Conservation (phyloP, 495 filamentous ascomycete genomes). For the Xylaria palmicola region DNA sequence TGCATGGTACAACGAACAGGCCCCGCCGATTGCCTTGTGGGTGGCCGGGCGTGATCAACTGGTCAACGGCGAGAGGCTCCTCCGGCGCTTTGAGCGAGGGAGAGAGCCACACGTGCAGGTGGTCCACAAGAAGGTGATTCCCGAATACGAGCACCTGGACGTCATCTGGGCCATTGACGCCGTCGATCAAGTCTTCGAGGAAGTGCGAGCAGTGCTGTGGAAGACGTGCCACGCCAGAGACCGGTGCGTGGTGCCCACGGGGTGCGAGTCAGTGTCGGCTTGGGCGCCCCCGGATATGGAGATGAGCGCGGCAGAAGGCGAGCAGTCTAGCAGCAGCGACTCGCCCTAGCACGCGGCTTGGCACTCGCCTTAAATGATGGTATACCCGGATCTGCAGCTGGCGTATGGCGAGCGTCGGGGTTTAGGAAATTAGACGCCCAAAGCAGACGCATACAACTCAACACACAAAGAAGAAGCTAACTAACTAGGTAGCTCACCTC, state of each 20-base stretch:
- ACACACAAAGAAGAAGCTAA: no score
- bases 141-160: slow-evolving; percentile 93
- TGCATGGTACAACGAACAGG: slow-evolving; percentile 80
- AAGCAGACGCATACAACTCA: no score
- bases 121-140: slow-evolving; percentile 79
- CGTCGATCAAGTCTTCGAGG: slow-evolving; percentile 77
- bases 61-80: slow-evolving; percentile 76
- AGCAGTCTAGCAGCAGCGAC: slow-evolving; percentile 38
- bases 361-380: no score
- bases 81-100: slow-evolving; percentile 72
- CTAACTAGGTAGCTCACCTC: no score
- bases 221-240: slow-evolving; percentile 58
- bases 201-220: slow-evolving; percentile 84
- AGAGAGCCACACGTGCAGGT: slow-evolving; percentile 79
- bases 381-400: no score
- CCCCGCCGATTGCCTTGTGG: slow-evolving; percentile 89
- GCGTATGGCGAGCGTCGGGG: no score
- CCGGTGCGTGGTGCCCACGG: slow-evolving; percentile 60
- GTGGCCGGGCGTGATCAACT: slow-evolving; percentile 77
- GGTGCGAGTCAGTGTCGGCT: slow-evolving; percentile 53
- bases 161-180: slow-evolving; percentile 95
- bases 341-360: slow-evolving; percentile 22
- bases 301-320: slow-evolving; percentile 12
- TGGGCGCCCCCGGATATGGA: slow-evolving; percentile 29
- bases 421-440: no score